A percentile compares a stretch with the other conserved stretches of the same genome.
phyloP scores from a whole-genome alignment of 2,329 filamentous ascomycete genomes.

The Diaporthe citrichinensis region DNA sequence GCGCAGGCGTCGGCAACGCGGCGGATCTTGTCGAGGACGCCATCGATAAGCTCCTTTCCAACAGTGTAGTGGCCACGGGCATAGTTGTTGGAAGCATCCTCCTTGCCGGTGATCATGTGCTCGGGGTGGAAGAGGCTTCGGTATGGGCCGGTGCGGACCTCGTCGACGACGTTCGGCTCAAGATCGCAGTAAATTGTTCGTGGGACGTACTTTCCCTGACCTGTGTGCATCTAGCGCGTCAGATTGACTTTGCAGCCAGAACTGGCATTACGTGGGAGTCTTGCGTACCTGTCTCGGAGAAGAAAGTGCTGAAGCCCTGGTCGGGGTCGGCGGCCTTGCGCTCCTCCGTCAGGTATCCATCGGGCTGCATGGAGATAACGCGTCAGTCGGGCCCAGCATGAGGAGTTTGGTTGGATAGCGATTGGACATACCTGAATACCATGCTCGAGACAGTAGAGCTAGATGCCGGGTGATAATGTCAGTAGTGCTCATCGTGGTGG shows the following conservation, averaged over 20 bases:
- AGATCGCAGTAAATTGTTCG: conserved; percentile 99
- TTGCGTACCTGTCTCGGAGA: conserved; percentile 94
- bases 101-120: conserved; percentile 99
- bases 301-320: conserved; percentile 99
- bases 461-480: conserved; percentile 46
- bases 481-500: conserved; percentile 47
- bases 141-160: conserved; percentile 98
- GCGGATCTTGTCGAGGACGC: conserved; percentile 97
- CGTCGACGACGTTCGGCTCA: conserved; percentile 99
- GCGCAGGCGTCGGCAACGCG: conserved; percentile 98
- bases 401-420: conserved; percentile 16
- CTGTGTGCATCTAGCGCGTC: conserved; percentile 60
- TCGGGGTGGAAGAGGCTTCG: conserved; percentile 98
- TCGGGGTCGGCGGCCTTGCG: conserved; percentile 94
- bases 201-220: conserved; percentile 98
- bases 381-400: conserved; percentile 49
- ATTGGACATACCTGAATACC: conserved; percentile 88
- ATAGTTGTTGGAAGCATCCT: conserved; percentile 99
- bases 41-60: conserved; percentile 99
- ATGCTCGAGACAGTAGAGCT: conserved; percentile 99
- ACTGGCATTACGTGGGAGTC: conserved; percentile 37
- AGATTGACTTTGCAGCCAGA: background rate
- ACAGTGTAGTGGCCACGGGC: conserved; percentile 99
- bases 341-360: conserved; percentile 98
- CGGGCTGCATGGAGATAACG: conserved; percentile 74